These are phyloP conservation scores for Apium graveolens DNA, from an alignment of 129 eudicot genomes.

Conservation along the genomic window DNA sequence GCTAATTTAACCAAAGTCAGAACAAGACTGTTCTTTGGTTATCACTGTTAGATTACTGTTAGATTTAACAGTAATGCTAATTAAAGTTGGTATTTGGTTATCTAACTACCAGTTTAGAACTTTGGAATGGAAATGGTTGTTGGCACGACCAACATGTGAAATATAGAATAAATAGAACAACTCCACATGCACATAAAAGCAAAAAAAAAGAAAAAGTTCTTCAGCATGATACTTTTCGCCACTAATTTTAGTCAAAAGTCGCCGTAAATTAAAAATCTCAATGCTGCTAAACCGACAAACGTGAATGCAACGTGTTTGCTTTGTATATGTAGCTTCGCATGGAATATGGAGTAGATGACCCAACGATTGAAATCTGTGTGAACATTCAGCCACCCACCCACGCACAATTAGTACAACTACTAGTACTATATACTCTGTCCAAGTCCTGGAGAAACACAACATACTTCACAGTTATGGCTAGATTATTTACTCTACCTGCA, in stretches of 20 bases:
- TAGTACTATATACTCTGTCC: neutral
- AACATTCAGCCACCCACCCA: neutral
- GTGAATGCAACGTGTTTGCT: neutral
- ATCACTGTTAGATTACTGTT: too few relatives aligned
- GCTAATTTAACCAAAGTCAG: too few relatives aligned
- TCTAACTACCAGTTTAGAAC: too few relatives aligned
- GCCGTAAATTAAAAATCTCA: neutral
- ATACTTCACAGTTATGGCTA: conserved; percentile 12
- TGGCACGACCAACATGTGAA: too few relatives aligned
- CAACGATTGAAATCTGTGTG: neutral
- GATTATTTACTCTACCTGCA: conserved; percentile 1
- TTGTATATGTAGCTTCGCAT: neutral
- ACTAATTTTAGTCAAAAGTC: neutral
- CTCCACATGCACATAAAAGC: too few relatives aligned
- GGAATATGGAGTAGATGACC: neutral
- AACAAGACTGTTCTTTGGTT: too few relatives aligned
- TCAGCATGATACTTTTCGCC: neutral
- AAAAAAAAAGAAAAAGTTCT: too few relatives aligned
- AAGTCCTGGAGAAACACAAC: neutral
- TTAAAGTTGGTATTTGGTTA: too few relatives aligned
- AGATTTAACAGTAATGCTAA: too few relatives aligned
- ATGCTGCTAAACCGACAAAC: too few relatives aligned
- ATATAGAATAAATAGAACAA: too few relatives aligned
- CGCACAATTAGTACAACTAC: neutral
- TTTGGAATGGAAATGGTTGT: too few relatives aligned